Percentiles rank a stretch among this genome's conserved stretches.
Conservation (phyloP, 305 asterid species). For the Solanum hybrid region DNA sequence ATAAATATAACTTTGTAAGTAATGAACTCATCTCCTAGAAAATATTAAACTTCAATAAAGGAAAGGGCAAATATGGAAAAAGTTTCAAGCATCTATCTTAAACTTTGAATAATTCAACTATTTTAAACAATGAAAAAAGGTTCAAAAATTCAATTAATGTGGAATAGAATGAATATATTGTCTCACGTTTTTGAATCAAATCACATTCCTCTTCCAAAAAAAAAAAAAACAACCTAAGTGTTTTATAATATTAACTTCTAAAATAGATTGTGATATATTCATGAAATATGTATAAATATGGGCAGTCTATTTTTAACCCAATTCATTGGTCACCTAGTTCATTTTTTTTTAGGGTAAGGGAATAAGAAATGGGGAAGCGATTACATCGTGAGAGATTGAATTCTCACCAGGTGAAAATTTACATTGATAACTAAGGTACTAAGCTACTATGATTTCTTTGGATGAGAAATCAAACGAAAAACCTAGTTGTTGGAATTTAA, state of each 20-base stretch:
- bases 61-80: neutral
- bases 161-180: neutral
- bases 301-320: neutral
- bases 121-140: too few relatives aligned
- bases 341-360: neutral
- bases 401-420: neutral
- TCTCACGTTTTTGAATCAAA: neutral
- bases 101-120: neutral
- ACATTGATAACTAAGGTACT: too few relatives aligned
- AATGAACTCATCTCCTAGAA: neutral
- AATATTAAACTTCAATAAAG: neutral
- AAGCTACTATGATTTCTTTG: neutral
- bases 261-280: neutral
- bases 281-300: neutral
- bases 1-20: neutral
- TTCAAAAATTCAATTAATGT: too few relatives aligned
- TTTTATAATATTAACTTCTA: neutral
- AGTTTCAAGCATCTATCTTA: neutral
- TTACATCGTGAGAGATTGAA: neutral
- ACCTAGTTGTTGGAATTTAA: neutral
- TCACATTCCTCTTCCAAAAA: neutral
- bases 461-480: neutral
- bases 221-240: too few relatives aligned
- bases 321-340: neutral
- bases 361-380: too few relatives aligned